phyloP scores from a whole-genome alignment of 306 rosid species.

The Nissolia schottii region DNA sequence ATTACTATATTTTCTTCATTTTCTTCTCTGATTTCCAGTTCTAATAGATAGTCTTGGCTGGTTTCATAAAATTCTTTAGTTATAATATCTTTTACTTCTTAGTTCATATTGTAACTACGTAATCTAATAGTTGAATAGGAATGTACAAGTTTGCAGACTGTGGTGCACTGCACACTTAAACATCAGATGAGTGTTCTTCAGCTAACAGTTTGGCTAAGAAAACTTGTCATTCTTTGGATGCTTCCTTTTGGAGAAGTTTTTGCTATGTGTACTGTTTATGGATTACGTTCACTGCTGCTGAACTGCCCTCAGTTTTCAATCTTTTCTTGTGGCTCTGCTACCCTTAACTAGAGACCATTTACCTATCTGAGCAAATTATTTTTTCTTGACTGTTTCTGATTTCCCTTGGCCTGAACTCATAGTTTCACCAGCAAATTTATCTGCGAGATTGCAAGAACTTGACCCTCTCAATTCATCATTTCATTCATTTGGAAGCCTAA shows the following conservation, averaged over 20 bases:
- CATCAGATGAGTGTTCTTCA: neutral
- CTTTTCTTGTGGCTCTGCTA: neutral
- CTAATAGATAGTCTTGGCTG: neutral
- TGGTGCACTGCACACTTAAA: neutral
- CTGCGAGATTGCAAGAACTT: neutral
- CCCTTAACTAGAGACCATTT: neutral
- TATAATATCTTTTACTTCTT: neutral
- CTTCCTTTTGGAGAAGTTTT: neutral
- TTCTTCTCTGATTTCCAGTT: too few species aligned
- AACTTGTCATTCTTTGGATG: neutral
- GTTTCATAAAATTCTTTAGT: neutral
- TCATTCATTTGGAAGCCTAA: neutral
- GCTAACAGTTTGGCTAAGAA: neutral
- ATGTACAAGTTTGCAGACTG: neutral
- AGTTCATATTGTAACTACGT: neutral
- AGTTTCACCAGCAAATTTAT: neutral
- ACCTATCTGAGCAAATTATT: neutral
- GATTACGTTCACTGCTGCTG: slow-evolving; percentile 2
- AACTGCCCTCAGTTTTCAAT: too few species aligned
- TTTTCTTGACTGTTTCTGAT: neutral
- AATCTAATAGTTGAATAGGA: slow-evolving; percentile 1
- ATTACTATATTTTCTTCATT: too few species aligned
- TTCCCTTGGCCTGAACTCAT: neutral
- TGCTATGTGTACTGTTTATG: neutral
- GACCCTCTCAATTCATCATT: neutral